Base-by-base conservation (phyloP, 768 basidiomycete genomes). In the Macrocybe gigantea region DNA sequence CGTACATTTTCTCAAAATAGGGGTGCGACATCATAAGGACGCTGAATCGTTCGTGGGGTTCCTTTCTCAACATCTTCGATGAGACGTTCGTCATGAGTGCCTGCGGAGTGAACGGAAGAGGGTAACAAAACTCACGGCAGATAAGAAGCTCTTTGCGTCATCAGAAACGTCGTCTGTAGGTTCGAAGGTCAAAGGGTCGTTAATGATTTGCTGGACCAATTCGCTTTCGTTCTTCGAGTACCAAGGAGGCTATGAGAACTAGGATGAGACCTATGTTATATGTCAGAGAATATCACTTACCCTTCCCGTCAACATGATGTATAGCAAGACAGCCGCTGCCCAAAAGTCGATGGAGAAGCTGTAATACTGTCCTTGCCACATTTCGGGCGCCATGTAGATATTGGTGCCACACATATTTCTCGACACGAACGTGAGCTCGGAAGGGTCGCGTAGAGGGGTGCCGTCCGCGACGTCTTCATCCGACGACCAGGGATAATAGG, bases 401-500 rank as follows among this genome's bases (percentile, higher is more conserved):
- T 40, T 44, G 1, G 52, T 51, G 9, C 55, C 55, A 37, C 52
- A 51, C 12, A 12, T 30, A 11, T 43, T 32, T 6, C 22, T 15
- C 9, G 45, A 38, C 0, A 44, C 47, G 33, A 51, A 54, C 9
- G 36, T 39, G 15, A 52, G 38, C 14, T 48, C 41, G 14, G 14
- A 22, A 7, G 37, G 15, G 5, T 30, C 9, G 9, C 44, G 50
- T 5, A 32, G 47, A 13, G 42, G 47, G 14, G 39, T 42, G 11
- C 14, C 8, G 7, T 44, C 36, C 5, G 13, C 14, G 35, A 51
- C 44, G 1, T 12, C n/a, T 30, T 30, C 37, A n/a, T 22, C 12
- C n/a, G 14, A 12, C 15, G 12, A n/a, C 47, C 56, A 64, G 1
- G 66, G 66, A 62, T 62, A 67, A 42, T 61, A 66, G 0, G 66